Percentiles rank a stretch among this genome's conserved stretches.
Conservation (phyloP, 106 monocot genomes). For the Cymbidium sinense region DNA sequence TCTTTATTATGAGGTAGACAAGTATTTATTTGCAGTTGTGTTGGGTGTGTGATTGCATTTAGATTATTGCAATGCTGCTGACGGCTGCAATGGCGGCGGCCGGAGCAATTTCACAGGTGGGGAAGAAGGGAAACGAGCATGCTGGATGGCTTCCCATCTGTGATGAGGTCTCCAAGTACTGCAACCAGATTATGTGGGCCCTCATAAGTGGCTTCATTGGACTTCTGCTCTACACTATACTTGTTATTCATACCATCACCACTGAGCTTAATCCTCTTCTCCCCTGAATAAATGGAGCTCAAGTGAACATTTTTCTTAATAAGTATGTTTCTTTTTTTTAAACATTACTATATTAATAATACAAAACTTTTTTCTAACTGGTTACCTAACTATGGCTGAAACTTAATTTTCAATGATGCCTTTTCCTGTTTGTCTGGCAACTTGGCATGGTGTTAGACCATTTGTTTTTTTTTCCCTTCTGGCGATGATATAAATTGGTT, state of each 20-base stretch:
- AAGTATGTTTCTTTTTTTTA: background rate
- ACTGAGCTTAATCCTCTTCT: conserved; percentile 4
- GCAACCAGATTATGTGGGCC: conserved; percentile 51
- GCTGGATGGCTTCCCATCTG: conserved; percentile 85
- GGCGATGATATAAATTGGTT: too few relatives aligned
- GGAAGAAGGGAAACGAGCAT: conserved; percentile 65
- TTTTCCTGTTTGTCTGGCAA: background rate
- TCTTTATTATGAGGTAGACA: background rate
- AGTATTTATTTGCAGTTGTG: background rate
- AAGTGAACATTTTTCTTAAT: background rate
- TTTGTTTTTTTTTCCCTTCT: too few relatives aligned
- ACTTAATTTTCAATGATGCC: background rate
- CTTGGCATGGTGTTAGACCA: too few relatives aligned
- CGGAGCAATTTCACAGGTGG: conserved; percentile 44
- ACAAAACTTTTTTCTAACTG: background rate
- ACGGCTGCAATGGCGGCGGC: conserved; percentile 45
- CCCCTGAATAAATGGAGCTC: background rate
- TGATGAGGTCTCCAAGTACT: conserved; percentile 39
- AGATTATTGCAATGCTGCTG: conserved; percentile 60
- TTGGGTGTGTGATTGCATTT: background rate
- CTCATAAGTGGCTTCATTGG: conserved; percentile 39
- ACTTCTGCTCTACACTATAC: conserved; percentile 25
- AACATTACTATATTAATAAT: background rate
- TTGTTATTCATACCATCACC: conserved; percentile 42
- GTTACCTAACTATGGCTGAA: background rate